phyloP scores from a whole-genome alignment of 305 asterid species.

The Euphrasia arctica region DNA sequence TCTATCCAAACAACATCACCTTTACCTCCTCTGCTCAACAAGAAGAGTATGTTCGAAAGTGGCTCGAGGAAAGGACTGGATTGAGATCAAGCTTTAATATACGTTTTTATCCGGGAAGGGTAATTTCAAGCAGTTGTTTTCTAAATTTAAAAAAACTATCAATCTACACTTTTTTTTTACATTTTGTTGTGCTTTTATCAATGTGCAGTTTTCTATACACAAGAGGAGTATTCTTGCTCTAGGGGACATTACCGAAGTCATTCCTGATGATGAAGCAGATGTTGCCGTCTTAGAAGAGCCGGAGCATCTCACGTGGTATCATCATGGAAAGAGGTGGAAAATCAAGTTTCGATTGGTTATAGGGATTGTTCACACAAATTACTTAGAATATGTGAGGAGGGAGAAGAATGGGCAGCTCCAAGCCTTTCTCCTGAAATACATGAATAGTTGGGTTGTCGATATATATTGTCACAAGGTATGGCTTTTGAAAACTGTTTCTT shows the following conservation, averaged over 20 bases:
- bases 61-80: conserved; percentile 90
- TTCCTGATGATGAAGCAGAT: conserved; percentile 91
- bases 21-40: conserved; percentile 73
- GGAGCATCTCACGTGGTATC: conserved; percentile 99
- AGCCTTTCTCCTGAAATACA: conserved; percentile 73
- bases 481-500: conserved; percentile 20
- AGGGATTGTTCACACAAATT: conserved; percentile 95
- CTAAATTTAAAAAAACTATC: not conserved
- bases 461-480: conserved; percentile 93
- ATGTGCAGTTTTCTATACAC: conserved; percentile 69
- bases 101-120: conserved; percentile 88
- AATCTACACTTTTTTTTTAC: not conserved
- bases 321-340: conserved; percentile 98
- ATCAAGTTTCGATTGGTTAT: conserved; percentile 70
- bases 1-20: conserved; percentile 72
- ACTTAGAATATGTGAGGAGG: conserved; percentile 85
- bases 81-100: conserved; percentile 49
- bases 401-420: conserved; percentile 74
- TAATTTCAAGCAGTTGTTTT: conserved; percentile 34
- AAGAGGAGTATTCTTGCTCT: conserved; percentile 92
- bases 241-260: conserved; percentile 88
- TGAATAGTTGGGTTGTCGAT: conserved; percentile 84
- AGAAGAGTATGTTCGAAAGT: conserved; percentile 71
- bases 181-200: not conserved
- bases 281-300: conserved; percentile 99